A percentile compares a stretch with the other conserved stretches of the same genome.
phyloP scores from a whole-genome alignment of 1,284 basidiomycete genomes.

The Fomitopsis schrenkii region DNA sequence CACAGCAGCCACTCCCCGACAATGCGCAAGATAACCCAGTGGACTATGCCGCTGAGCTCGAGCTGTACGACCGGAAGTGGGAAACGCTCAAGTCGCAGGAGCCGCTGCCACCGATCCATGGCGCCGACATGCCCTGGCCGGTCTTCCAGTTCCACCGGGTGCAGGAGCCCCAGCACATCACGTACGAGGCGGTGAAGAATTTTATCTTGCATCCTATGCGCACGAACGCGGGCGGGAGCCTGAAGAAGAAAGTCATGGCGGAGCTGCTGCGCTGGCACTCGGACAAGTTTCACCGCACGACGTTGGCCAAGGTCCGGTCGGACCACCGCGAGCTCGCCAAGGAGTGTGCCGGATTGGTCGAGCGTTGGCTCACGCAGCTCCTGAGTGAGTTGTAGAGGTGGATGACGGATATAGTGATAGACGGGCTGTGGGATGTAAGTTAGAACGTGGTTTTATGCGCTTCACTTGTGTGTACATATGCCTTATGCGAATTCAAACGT shows the following conservation, averaged over 20 bases:
- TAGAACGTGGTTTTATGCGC: background rate
- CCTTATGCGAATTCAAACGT: too few species aligned
- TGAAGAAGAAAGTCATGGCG: constrained; percentile 33
- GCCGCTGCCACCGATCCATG: background rate
- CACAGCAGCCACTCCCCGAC: background rate
- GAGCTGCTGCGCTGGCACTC: constrained; percentile 53
- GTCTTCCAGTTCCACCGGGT: background rate
- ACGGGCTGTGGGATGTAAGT: background rate
- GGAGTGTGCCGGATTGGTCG: constrained; percentile 9
- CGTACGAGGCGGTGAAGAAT: constrained; percentile 25
- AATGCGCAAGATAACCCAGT: too few species aligned
- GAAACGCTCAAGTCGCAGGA: background rate
- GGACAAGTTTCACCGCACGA: constrained; percentile 39
- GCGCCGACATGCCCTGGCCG: constrained; percentile 2
- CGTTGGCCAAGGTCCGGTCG: constrained; percentile 6
- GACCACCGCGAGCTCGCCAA: constrained; percentile 6
- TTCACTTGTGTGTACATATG: background rate
- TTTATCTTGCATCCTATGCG: constrained; percentile 38
- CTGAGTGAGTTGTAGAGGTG: background rate
- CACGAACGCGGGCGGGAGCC: constrained; percentile 23
- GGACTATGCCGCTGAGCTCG: background rate
- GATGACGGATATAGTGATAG: background rate
- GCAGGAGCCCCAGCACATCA: constrained; percentile 22
- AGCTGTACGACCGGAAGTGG: constrained; percentile 4
- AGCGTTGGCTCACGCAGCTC: background rate